A percentile compares a stretch with the other conserved stretches of the same genome.
Conservation (phyloP, 305 asterid species). For the Fraxinus sp. region DNA sequence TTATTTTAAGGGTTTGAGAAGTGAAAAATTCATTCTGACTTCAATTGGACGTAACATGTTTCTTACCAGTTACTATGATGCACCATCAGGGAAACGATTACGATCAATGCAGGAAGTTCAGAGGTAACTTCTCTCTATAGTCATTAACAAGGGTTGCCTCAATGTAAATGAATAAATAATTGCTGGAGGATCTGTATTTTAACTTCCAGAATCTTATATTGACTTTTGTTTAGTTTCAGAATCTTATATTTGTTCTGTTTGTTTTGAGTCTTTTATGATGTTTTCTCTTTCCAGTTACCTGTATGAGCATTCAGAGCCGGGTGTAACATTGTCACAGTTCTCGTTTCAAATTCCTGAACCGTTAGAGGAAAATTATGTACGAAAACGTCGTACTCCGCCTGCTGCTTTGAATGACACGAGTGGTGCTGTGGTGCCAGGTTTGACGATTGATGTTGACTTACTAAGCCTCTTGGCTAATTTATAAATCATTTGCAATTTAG, state of each 20-base stretch:
- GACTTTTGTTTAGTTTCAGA: not conserved
- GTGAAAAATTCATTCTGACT: constrained; percentile 5
- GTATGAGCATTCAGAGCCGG: constrained; percentile 44
- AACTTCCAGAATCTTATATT: not conserved
- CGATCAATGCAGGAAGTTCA: constrained; percentile 64
- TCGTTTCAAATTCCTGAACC: constrained; percentile 82
- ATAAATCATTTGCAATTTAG: not conserved
- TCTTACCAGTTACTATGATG: constrained; percentile 55
- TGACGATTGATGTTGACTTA: not conserved
- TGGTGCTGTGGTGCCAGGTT: not conserved
- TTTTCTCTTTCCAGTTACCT: constrained; percentile 47
- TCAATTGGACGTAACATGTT: not conserved
- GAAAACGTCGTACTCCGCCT: constrained; percentile 49
- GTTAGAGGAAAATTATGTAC: constrained; percentile 60
- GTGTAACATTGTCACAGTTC: constrained; percentile 46
- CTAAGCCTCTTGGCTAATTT: not conserved
- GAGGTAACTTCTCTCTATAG: constrained; percentile 33
- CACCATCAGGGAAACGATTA: constrained; percentile 64
- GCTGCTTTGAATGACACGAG: not conserved
- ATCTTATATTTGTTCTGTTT: constrained; percentile 8
- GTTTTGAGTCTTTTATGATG: constrained; percentile 16
- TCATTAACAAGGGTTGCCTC: not conserved
- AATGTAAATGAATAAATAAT: not conserved
- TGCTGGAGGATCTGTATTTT: not conserved
- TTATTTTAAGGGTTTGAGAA: not conserved